These are phyloP conservation scores for Neurospora sp. DNA, from an alignment of 495 filamentous ascomycete species.

Conservation along the genomic window DNA sequence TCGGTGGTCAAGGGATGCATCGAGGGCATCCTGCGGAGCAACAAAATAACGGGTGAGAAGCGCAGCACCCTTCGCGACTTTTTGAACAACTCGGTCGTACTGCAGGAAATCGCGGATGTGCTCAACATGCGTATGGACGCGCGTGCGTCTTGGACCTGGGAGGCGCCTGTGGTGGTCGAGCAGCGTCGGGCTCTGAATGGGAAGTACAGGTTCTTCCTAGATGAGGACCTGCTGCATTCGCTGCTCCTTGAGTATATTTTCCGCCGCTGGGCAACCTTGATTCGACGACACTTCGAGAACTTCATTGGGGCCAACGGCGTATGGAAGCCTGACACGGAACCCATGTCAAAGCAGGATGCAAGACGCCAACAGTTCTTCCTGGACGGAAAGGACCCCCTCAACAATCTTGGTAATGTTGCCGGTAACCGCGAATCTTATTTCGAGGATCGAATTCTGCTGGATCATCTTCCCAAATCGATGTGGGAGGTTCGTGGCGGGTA, in stretches of 20 bases:
- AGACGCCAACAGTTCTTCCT: constrained; percentile 16
- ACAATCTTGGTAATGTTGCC: neutral
- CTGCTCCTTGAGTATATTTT: constrained; percentile 57
- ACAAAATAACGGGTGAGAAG: constrained; percentile 54
- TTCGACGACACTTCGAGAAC: constrained; percentile 20
- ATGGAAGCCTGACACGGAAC: constrained; percentile 21
- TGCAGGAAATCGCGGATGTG: constrained; percentile 55
- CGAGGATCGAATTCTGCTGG: constrained; percentile 28
- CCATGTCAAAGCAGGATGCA: constrained; percentile 12
- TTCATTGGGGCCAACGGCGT: constrained; percentile 36
- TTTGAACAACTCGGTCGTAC: constrained; percentile 42
- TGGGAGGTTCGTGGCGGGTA: constrained; percentile 13
- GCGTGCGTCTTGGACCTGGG: constrained; percentile 51
- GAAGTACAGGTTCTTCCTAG: constrained; percentile 56
- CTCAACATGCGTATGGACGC: constrained; percentile 56
- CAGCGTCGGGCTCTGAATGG: constrained; percentile 54
- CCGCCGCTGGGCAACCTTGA: constrained; percentile 14
- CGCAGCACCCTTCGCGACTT: constrained; percentile 47
- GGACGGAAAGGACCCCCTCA: neutral
- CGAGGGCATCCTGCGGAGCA: constrained; percentile 41
- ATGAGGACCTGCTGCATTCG: constrained; percentile 56
- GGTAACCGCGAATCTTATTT: constrained; percentile 3
- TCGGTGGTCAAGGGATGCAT: constrained; percentile 23
- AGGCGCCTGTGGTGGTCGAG: constrained; percentile 16
- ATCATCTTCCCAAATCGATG: constrained; percentile 39